A percentile compares a stretch with the other conserved stretches of the same genome.
These are phyloP conservation scores for Chrysoporthe cubensis DNA, from an alignment of 2,329 filamentous ascomycete genomes.

Conservation along the genomic window DNA sequence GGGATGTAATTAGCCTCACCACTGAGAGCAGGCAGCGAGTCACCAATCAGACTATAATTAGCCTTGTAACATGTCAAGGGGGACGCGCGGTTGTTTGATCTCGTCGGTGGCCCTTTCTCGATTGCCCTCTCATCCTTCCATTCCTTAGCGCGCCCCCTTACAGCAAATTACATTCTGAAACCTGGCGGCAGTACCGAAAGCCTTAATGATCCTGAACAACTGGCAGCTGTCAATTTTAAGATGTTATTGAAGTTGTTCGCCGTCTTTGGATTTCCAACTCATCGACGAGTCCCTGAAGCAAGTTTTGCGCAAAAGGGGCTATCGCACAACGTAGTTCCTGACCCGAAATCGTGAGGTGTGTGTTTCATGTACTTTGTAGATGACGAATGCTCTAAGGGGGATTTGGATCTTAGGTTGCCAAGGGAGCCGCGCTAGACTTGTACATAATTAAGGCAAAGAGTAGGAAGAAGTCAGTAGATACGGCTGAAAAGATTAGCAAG, in stretches of 20 bases:
- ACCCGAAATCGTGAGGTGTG: too few species aligned
- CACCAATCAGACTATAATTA: neutral
- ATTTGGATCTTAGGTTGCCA: too few species aligned
- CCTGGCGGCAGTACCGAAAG: neutral
- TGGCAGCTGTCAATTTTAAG: neutral
- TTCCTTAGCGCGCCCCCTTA: conserved; percentile 1
- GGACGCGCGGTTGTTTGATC: neutral
- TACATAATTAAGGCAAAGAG: too few species aligned
- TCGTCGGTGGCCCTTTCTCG: neutral
- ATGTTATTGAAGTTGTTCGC: too few species aligned
- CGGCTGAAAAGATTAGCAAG: too few species aligned
- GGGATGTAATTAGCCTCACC: neutral
- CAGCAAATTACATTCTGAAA: neutral
- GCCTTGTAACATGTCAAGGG: neutral
- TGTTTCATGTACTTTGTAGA: too few species aligned
- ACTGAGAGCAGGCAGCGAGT: neutral
- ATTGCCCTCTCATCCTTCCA: neutral
- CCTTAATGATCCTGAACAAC: neutral
- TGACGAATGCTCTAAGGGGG: too few species aligned
- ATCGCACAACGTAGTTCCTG: too few species aligned
- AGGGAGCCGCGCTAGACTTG: too few species aligned
- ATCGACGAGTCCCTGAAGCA: too few species aligned
- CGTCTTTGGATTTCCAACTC: neutral
- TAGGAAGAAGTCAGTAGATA: too few species aligned
- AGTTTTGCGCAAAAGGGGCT: too few species aligned